Evolutionary conservation across 768 basidiomycete species (phyloP).

Genomic region (Tulasnella sp.): DNA sequence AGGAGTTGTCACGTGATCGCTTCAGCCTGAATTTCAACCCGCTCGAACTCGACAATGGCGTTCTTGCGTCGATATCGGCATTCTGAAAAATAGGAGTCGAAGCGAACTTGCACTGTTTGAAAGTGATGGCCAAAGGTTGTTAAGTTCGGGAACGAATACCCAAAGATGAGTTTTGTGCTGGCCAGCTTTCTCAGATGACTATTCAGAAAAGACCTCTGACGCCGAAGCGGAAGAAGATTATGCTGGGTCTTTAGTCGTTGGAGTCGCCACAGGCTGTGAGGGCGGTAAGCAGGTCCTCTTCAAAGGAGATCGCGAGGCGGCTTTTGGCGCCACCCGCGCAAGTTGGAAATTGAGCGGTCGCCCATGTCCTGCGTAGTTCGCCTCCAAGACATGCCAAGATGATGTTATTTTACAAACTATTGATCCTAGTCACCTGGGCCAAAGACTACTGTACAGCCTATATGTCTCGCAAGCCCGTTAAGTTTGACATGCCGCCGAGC

Average conservation of each 20-base stretch:
- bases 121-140: not conserved
- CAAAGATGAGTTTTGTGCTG: too few relatives aligned
- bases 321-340: too few relatives aligned
- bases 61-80: not conserved
- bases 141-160: too few relatives aligned
- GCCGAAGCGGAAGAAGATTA: slow-evolving; percentile 51
- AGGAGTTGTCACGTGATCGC: not conserved
- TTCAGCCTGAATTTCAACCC: slow-evolving; percentile 23
- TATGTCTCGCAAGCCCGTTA: too few relatives aligned
- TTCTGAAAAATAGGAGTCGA: slow-evolving; percentile 11
- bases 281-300: slow-evolving; percentile 52
- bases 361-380: too few relatives aligned
- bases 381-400: too few relatives aligned
- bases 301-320: slow-evolving; percentile 36
- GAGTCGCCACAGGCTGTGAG: slow-evolving; percentile 54
- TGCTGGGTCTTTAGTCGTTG: slow-evolving; percentile 58
- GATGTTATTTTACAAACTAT: too few relatives aligned
- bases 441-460: too few relatives aligned
- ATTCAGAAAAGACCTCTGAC: slow-evolving; percentile 57
- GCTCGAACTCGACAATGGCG: not conserved
- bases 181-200: slow-evolving; percentile 42
- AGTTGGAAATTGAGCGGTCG: too few relatives aligned
- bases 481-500: too few relatives aligned
- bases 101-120: slow-evolving; percentile 20
- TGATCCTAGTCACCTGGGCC: too few relatives aligned